phyloP scores from a whole-genome alignment of 2,329 filamentous ascomycete species.

The Diplodia seriata region DNA sequence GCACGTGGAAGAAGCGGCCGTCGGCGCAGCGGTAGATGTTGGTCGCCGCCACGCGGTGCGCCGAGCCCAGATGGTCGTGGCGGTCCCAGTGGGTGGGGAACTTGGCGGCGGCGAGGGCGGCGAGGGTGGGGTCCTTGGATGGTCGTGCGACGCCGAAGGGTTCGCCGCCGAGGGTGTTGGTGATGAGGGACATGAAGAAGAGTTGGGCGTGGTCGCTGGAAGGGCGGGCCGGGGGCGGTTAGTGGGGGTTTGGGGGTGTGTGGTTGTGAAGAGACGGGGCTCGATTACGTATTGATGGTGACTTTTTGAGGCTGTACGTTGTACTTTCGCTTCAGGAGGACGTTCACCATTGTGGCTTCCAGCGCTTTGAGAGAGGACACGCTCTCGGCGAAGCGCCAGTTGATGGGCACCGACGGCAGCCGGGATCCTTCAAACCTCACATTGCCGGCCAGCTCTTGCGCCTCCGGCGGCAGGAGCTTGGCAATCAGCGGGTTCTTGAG shows the following conservation, averaged over 20 bases:
- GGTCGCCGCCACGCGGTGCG: conserved; percentile 43
- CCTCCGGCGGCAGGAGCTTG: conserved; percentile 45
- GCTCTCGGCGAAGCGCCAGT: conserved; percentile 64
- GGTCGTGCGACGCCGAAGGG: neutral
- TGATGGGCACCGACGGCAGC: conserved; percentile 59
- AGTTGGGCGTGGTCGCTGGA: conserved; percentile 52
- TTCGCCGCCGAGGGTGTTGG: conserved; percentile 32
- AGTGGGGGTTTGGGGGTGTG: neutral
- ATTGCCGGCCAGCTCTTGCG: conserved; percentile 44
- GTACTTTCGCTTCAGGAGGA: conserved; percentile 57
- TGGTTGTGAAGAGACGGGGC: conserved; percentile 21
- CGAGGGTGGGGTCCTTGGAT: neutral
- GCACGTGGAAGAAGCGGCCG: conserved; percentile 55
- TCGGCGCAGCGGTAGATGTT: conserved; percentile 59
- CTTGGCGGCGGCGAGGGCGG: neutral
- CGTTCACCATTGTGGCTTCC: conserved; percentile 56
- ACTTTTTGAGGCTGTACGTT: conserved; percentile 48
- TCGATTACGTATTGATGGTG: conserved; percentile 54
- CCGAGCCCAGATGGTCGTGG: conserved; percentile 34
- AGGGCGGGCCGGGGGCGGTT: neutral
- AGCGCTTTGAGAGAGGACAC: conserved; percentile 58
- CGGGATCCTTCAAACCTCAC: conserved; percentile 54
- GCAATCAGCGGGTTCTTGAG: conserved; percentile 53
- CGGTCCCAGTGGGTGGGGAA: conserved; percentile 39
- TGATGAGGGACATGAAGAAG: conserved; percentile 52